Percentiles rank a stretch among this genome's conserved stretches.
Evolutionary conservation across 2,329 filamentous ascomycete genomes (phyloP).

Genomic region (Cordyceps pruinosa): DNA sequence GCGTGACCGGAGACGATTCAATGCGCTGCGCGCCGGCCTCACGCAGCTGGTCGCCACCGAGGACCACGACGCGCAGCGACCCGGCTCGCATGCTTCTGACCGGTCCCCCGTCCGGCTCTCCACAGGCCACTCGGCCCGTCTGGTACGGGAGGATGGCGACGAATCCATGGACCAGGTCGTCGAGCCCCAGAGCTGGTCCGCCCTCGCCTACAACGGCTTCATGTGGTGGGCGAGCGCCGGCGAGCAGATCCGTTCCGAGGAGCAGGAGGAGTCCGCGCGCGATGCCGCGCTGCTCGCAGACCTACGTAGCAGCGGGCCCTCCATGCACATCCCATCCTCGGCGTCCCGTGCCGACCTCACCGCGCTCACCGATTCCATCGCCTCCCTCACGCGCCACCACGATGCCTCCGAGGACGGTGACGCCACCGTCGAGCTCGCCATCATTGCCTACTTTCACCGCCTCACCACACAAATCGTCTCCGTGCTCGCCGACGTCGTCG

Average conservation of each 20-base stretch:
- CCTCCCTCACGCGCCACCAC: constrained; percentile 34
- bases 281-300: constrained; percentile 52
- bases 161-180: constrained; percentile 49
- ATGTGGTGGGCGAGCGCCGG: constrained; percentile 89
- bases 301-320: constrained; percentile 29
- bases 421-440: constrained; percentile 55
- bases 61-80: constrained; percentile 19
- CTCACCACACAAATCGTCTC: constrained; percentile 61
- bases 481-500: constrained; percentile 55
- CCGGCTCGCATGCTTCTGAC: constrained; percentile 24
- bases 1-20: constrained; percentile 77
- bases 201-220: constrained; percentile 72
- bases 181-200: constrained; percentile 61
- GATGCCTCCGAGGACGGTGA: constrained; percentile 27
- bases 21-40: constrained; percentile 59
- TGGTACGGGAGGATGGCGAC: constrained; percentile 33
- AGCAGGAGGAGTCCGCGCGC: constrained; percentile 49
- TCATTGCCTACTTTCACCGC: constrained; percentile 77
- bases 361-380: constrained; percentile 37
- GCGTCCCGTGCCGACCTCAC: constrained; percentile 24
- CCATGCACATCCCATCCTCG: constrained; percentile 23
- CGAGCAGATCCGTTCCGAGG: constrained; percentile 57
- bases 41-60: constrained; percentile 33
- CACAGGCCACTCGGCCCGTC: constrained; percentile 20
- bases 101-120: constrained; percentile 22